A percentile compares a stretch with the other conserved stretches of the same genome.
Conservation (phyloP, 2,329 filamentous ascomycete genomes). For the Rutstroemia sp. region DNA sequence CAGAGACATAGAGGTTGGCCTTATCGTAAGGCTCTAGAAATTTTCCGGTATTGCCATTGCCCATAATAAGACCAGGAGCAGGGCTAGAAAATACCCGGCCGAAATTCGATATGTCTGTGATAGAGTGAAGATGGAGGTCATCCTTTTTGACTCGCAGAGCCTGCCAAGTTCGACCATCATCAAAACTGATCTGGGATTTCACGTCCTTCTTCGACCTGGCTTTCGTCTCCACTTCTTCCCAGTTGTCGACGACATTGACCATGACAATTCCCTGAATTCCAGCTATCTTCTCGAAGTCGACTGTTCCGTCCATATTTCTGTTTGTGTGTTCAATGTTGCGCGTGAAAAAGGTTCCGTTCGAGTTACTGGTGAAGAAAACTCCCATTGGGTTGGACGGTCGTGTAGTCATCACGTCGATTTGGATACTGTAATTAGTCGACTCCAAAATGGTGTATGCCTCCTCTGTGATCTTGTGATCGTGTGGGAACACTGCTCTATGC, state of each 20-base stretch:
- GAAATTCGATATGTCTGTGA: constrained; percentile 74
- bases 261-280: constrained; percentile 89
- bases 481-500: constrained; percentile 86
- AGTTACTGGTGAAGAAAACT: constrained; percentile 89
- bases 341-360: constrained; percentile 93
- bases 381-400: constrained; percentile 66
- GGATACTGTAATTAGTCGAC: constrained; percentile 95
- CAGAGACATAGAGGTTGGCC: constrained; percentile 78
- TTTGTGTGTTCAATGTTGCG: constrained; percentile 91
- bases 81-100: constrained; percentile 90
- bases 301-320: constrained; percentile 63
- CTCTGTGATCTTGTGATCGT: constrained; percentile 71
- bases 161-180: constrained; percentile 85
- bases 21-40: constrained; percentile 63
- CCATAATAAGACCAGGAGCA: constrained; percentile 90
- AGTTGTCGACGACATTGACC: constrained; percentile 85
- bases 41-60: constrained; percentile 81
- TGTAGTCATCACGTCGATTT: constrained; percentile 82
- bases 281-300: constrained; percentile 92
- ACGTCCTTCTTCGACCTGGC: constrained; percentile 54
- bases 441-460: constrained; percentile 90
- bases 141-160: constrained; percentile 57
- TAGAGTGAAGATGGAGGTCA: constrained; percentile 80
- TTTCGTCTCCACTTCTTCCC: constrained; percentile 58
- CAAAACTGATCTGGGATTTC: constrained; percentile 81